phyloP scores from a whole-genome alignment of 495 filamentous ascomycete genomes.

The Penicillium manginii region DNA sequence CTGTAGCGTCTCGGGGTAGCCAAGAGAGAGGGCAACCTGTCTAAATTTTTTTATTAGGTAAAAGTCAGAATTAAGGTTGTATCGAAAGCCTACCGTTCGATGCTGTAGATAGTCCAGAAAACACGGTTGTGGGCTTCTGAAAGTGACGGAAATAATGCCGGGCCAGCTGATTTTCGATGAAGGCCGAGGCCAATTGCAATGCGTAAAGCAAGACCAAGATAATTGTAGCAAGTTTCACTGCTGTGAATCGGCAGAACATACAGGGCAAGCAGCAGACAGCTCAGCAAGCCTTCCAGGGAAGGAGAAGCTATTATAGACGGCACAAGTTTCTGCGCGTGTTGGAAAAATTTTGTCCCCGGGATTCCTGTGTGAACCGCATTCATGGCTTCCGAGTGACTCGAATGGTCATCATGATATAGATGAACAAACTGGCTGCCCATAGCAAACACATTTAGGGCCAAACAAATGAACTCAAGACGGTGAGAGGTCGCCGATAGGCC shows the following conservation, averaged over 20 bases:
- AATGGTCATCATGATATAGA: slow-evolving; percentile 1
- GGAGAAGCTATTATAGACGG: neutral
- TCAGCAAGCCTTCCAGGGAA: slow-evolving; percentile 1
- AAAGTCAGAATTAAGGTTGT: neutral
- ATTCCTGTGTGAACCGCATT: neutral
- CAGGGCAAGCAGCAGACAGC: neutral
- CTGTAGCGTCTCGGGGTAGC: slow-evolving; percentile 8
- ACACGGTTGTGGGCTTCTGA: slow-evolving; percentile 5
- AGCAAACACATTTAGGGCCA: slow-evolving; percentile 4
- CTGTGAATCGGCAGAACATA: slow-evolving; percentile 7
- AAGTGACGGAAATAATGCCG: slow-evolving; percentile 4
- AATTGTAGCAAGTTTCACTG: slow-evolving; percentile 7
- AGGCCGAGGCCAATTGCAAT: slow-evolving; percentile 5
- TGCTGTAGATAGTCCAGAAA: slow-evolving; percentile 7
- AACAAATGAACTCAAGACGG: slow-evolving; percentile 7
- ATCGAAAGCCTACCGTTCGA: slow-evolving; percentile 2
- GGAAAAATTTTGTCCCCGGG: neutral
- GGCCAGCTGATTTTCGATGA: slow-evolving; percentile 7
- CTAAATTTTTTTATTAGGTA: slow-evolving; percentile 2
- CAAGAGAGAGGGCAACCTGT: slow-evolving; percentile 8
- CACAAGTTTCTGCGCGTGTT: neutral
- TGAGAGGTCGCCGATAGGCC: neutral
- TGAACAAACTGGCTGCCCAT: slow-evolving; percentile 10
- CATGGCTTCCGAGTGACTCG: neutral
- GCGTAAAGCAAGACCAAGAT: slow-evolving; percentile 8